A percentile compares a stretch with the other conserved stretches of the same genome.
These are phyloP conservation scores for Amyloporia xantha DNA, from an alignment of 768 basidiomycete genomes.

Conservation along the genomic window DNA sequence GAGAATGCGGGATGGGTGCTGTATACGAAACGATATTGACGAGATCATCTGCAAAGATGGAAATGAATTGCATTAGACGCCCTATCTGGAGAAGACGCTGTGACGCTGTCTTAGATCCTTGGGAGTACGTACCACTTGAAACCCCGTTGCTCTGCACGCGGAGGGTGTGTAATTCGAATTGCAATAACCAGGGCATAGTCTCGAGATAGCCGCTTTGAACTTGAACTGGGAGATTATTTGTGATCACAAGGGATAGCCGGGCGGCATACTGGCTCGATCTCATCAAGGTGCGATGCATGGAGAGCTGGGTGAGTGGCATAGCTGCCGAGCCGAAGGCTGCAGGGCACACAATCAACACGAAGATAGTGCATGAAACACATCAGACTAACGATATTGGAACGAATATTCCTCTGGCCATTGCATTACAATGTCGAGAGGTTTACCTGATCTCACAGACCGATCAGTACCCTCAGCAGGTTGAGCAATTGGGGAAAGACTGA, in stretches of 20 bases:
- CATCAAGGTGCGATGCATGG: conserved; percentile 61
- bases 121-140: conserved; percentile 33
- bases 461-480: conserved; percentile 4
- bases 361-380: neutral
- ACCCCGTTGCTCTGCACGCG: conserved; percentile 41
- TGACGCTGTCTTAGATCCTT: neutral
- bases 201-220: conserved; percentile 70
- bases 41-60: conserved; percentile 43
- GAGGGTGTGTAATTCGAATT: conserved; percentile 82
- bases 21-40: conserved; percentile 61
- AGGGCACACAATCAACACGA: conserved; percentile 21
- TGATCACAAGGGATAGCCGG: conserved; percentile 57
- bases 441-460: conserved; percentile 29
- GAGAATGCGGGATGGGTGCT: conserved; percentile 58
- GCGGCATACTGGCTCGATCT: conserved; percentile 76
- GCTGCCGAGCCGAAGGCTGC: conserved; percentile 19
- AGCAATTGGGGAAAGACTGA: conserved; percentile 26
- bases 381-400: conserved; percentile 53
- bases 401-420: conserved; percentile 41
- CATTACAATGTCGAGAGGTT: conserved; percentile 52
- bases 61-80: too few relatives aligned
- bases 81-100: too few relatives aligned
- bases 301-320: conserved; percentile 43
- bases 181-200: conserved; percentile 89
- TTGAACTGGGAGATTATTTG: conserved; percentile 44